Base-by-base conservation (phyloP, 441 rosid genomes). In the Aleurites moluccanus region DNA sequence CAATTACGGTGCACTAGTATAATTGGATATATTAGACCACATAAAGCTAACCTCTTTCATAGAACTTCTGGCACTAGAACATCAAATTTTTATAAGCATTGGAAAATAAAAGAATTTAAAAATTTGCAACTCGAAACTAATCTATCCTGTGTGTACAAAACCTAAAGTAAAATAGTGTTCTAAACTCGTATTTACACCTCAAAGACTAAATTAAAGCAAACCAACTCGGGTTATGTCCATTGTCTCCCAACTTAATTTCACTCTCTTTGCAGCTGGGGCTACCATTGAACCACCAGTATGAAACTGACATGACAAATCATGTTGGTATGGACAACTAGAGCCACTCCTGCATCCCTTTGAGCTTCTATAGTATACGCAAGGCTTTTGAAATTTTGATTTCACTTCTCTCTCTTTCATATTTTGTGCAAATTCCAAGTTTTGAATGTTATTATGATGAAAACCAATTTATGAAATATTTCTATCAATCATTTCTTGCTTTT, bases 281-380 rank as follows among this genome's bases (percentile, higher is more conserved):
- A 74, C 86, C 2, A 71, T 52, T 15, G 23, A 30, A 33, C 68
- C 35, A 11, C 79, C 83, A 20, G 83, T 76, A 60, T 70, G 75
- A 60, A 53, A 61, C n/a, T 79, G 79, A 28, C 61, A 56, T 18
- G 88, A 68, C 11, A 44, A 21, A 55, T 75, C 92, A 68, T 93
- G 97, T 64, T 61, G 33, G 75, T 61, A 88, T 10, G n/a, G 64
- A 78, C 93, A 90, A 44, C 70, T 76, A 6, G 80, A 67, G 40
- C 97, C 92, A 6, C 76, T 80, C 15, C 82, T 78, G 81, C 97
- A 93, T 2, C 97, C 98, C 67, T 45, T 84, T 0, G 84, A 20
- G 20, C 78, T 84, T 67, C 73, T 82, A 65, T 77, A 87, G 66
- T 75, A 89, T 25, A 60, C 28, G 78, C 97, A 91, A 15, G 79